Evolutionary conservation across 176 grass and related monocot species (phyloP).

Genomic region (Tillandsia leiboldiana): DNA sequence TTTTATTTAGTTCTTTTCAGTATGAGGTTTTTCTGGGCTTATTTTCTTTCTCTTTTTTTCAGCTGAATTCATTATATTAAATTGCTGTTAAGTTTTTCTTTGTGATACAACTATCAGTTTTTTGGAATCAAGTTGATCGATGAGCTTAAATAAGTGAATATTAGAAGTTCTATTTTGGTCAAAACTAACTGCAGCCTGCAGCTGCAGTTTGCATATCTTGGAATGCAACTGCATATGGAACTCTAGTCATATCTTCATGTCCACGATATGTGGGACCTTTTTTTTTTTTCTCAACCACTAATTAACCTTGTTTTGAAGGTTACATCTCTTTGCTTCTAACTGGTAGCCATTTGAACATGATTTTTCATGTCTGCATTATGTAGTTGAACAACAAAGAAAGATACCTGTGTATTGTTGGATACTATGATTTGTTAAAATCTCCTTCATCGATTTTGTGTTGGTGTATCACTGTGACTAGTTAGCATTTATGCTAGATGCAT

Average conservation of each 20-base stretch:
- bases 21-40: conserved; percentile 3
- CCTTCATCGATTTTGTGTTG: not conserved
- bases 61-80: not conserved
- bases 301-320: not conserved
- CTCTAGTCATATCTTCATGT: too few relatives aligned
- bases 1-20: not conserved
- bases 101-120: too few relatives aligned
- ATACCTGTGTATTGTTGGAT: not conserved
- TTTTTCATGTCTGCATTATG: not conserved
- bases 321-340: not conserved
- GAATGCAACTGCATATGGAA: too few relatives aligned
- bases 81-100: too few relatives aligned
- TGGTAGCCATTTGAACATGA: not conserved
- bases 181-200: too few relatives aligned
- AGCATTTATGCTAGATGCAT: conserved; percentile 7
- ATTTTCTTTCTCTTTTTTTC: not conserved
- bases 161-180: too few relatives aligned
- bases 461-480: not conserved
- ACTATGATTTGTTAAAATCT: conserved; percentile 4
- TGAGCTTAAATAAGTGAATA: too few relatives aligned
- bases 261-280: too few relatives aligned
- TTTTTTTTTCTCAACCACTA: too few relatives aligned
- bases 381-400: not conserved
- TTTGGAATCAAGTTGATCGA: too few relatives aligned
- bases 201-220: too few relatives aligned